Evolutionary conservation across 1,284 basidiomycete genomes (phyloP), one percentile per base, ranked within the genome.

Genomic region (Heterobasidion occidentale): DNA sequence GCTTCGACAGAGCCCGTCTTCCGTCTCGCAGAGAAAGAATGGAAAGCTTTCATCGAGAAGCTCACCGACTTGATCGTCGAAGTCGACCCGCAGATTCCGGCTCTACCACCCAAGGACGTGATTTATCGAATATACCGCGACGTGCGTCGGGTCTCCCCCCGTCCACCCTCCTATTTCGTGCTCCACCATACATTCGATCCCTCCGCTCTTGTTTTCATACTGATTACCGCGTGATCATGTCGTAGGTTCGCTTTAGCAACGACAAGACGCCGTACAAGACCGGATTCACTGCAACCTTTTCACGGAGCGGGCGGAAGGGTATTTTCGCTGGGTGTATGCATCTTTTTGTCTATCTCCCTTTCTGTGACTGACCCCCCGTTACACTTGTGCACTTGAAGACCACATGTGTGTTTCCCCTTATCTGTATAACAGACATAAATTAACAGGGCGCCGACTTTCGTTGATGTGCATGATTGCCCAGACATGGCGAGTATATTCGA

Each of bases 181-280:
- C 27, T 27, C 27, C 6, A 27, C 6, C 27, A 27, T 27, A 5
- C 27, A 0, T 6, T 4, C 27, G 4, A 27, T 27, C 5, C 27
- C 27, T 27, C 27, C 4, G 4, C 4, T 27, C 27, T 27, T 4
- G 27, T 4, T 1, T 27, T 27, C 5, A 6, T 27, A 27, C 27
- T 27, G 3, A 27, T 27, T 27, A 6, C 1, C 27, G 47, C 36
- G 14, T 15, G 36, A 20, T 27, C 9, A 9, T 59, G 19, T n/a
- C 54, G n/a, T 64, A 92, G 86, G 72, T 94, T 14, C 83, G 94
- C n/a, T 96, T 96, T 70, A 91, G 90, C 65, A 92, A 93, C 59
- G 89, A 94, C 67, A 93, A 93, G 72, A 95, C 94, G 3, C 94
- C 94, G 0, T 97, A 97, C 74, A 96, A 97, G 73, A 81, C 73